A percentile compares a stretch with the other conserved stretches of the same genome.
phyloP scores from a whole-genome alignment of 1,284 basidiomycete species.

The Porodaedalea pini region DNA sequence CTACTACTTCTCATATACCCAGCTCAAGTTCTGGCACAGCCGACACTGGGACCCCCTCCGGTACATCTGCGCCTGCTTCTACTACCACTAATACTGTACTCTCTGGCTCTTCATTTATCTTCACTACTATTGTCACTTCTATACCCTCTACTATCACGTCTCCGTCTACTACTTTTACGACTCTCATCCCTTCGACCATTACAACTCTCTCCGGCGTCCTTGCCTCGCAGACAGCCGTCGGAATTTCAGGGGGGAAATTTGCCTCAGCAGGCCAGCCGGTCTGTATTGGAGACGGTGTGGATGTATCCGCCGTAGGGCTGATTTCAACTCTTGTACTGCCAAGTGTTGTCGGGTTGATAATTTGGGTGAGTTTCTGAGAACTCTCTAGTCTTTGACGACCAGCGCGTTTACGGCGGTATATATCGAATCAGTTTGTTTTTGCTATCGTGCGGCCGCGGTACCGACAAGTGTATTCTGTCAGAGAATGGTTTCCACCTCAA shows the following conservation, averaged over 20 bases:
- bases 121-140: conserved; percentile 16
- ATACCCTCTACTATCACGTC: conserved; percentile 19
- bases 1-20: background rate
- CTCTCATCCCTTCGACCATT: conserved; percentile 35
- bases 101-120: conserved; percentile 1
- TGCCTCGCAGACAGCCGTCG: conserved; percentile 42
- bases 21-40: background rate
- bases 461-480: conserved; percentile 63
- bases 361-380: conserved; percentile 54
- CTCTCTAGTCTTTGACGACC: background rate
- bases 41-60: background rate
- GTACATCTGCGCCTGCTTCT: background rate
- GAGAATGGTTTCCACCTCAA: conserved; percentile 72
- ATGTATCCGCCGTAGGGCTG: conserved; percentile 60
- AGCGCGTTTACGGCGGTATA: conserved; percentile 2
- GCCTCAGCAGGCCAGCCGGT: conserved; percentile 38
- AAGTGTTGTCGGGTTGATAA: conserved; percentile 50
- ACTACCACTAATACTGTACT: background rate
- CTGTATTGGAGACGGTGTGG: conserved; percentile 63
- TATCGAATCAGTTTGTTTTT: conserved; percentile 50
- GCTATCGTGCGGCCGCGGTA: conserved; percentile 63
- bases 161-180: conserved; percentile 18
- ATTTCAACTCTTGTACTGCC: conserved; percentile 55
- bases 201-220: conserved; percentile 30
- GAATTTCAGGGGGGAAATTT: conserved; percentile 34